These are phyloP conservation scores for Spatholobus suberectus DNA, from an alignment of 306 rosid genomes.

Conservation along the genomic window DNA sequence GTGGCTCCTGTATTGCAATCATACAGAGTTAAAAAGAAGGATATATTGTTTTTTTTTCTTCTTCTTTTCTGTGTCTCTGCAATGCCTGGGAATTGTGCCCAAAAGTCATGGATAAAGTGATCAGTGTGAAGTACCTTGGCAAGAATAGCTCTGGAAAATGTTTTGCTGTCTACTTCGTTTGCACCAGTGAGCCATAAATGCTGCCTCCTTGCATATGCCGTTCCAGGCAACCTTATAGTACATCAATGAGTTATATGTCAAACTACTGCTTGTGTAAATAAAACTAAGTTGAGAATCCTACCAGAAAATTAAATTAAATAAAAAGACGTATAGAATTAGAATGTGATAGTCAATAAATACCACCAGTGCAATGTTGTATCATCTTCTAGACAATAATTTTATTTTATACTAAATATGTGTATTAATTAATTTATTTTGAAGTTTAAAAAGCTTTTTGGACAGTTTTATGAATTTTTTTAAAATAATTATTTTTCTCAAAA, in stretches of 20 bases:
- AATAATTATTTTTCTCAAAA: no score
- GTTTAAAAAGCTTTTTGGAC: background rate
- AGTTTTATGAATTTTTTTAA: no score
- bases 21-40: background rate
- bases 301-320: background rate
- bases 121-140: slow-evolving; percentile 58
- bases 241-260: background rate
- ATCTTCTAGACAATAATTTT: background rate
- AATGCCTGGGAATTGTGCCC: background rate
- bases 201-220: slow-evolving; percentile 61
- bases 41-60: background rate
- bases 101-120: background rate
- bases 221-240: slow-evolving; percentile 64
- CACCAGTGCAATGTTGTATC: background rate
- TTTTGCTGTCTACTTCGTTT: slow-evolving; percentile 63
- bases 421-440: background rate
- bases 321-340: background rate
- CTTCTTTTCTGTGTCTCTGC: background rate
- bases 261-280: background rate
- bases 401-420: background rate
- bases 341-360: background rate
- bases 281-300: background rate
- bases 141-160: slow-evolving; percentile 72
- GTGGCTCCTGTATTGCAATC: background rate
- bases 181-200: slow-evolving; percentile 78